These are phyloP conservation scores for Fusarium bactridioides DNA, from an alignment of 2,329 filamentous ascomycete species.

Conservation along the genomic window DNA sequence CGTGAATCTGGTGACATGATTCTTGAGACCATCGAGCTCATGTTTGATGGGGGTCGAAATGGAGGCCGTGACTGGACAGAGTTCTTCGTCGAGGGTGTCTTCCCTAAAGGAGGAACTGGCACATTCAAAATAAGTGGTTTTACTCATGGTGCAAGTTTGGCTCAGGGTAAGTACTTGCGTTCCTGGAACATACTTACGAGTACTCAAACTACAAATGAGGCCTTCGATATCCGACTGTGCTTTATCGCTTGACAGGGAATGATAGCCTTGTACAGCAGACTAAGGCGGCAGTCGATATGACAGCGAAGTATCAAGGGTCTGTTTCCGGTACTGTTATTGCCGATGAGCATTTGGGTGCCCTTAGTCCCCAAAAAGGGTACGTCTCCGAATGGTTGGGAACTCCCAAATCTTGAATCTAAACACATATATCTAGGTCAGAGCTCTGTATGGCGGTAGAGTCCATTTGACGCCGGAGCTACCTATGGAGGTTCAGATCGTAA, in stretches of 20 bases:
- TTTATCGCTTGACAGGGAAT: neutral
- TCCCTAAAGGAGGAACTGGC: neutral
- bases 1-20: neutral
- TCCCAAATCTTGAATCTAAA: neutral
- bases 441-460: neutral
- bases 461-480: neutral
- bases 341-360: neutral
- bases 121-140: neutral
- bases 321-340: neutral
- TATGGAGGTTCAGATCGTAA: neutral
- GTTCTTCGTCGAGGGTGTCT: neutral
- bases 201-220: neutral
- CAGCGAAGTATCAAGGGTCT: neutral
- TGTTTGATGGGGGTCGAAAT: neutral
- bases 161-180: neutral
- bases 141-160: neutral
- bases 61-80: neutral
- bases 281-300: neutral
- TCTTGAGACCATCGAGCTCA: neutral
- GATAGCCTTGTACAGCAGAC: neutral
- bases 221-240: neutral
- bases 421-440: neutral
- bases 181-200: neutral
- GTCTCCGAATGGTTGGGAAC: neutral
- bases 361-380: neutral